Conservation (phyloP, 129 eudicot genomes). For the Mikania micrantha region DNA sequence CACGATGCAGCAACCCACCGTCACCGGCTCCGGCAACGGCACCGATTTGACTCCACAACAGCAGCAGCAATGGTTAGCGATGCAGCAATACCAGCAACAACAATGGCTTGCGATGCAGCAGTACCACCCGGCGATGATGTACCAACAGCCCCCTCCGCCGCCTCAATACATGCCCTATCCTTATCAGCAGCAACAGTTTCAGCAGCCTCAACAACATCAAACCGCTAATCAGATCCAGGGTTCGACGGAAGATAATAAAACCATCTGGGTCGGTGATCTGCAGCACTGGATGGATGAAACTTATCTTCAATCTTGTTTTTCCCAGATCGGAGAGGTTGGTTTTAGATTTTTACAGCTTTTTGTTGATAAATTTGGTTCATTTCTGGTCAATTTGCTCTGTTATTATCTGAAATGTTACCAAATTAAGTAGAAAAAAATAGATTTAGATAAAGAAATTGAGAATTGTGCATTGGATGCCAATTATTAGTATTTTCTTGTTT, state of each 20-base stretch:
- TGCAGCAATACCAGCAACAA: conserved; percentile 37
- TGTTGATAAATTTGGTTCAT: not conserved
- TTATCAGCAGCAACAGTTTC: conserved; percentile 21
- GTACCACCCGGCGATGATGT: conserved; percentile 40
- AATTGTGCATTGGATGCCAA: not conserved
- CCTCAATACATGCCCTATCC: conserved; percentile 39
- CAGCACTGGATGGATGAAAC: conserved; percentile 69
- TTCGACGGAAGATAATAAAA: conserved; percentile 47
- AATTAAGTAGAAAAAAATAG: too few species aligned
- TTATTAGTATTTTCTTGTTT: not conserved
- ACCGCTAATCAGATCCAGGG: conserved; percentile 41
- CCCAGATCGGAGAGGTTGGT: conserved; percentile 54
- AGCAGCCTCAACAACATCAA: conserved; percentile 17
- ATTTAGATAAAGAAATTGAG: not conserved
- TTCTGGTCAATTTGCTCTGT: not conserved
- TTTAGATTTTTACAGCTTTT: not conserved
- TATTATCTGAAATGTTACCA: too few species aligned
- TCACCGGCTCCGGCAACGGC: not conserved
- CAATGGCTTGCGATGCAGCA: conserved; percentile 40
- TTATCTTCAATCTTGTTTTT: conserved; percentile 48
- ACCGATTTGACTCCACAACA: conserved; percentile 22
- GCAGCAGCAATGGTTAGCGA: conserved; percentile 34
- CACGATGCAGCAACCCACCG: conserved; percentile 25
- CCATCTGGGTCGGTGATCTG: conserved; percentile 73
- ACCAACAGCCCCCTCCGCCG: conserved; percentile 34